These are phyloP conservation scores for Penicillium brevicompactum DNA, from an alignment of 2,329 filamentous ascomycete genomes.

Conservation along the genomic window DNA sequence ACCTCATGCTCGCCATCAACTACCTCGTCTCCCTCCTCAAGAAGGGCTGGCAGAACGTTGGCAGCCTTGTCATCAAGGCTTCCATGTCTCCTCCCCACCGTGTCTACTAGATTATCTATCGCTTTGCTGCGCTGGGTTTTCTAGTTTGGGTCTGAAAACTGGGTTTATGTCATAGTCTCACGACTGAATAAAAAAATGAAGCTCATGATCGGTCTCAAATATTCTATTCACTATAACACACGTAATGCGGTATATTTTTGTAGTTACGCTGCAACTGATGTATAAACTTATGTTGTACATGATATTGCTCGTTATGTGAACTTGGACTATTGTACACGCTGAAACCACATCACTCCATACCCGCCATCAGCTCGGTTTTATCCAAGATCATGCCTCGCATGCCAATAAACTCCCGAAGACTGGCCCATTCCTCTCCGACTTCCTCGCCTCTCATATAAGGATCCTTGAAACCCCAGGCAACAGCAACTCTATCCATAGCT, in stretches of 20 bases:
- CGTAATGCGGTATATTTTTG: slow-evolving; percentile 5
- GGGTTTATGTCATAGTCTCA: slow-evolving; percentile 35
- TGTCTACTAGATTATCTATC: slow-evolving; percentile 73
- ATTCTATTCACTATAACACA: neutral
- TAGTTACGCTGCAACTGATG: too few relatives aligned
- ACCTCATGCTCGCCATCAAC: slow-evolving; percentile 99
- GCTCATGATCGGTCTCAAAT: slow-evolving; percentile 33
- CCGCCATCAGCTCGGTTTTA: slow-evolving; percentile 85
- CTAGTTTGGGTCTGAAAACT: slow-evolving; percentile 25
- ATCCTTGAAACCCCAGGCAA: slow-evolving; percentile 90
- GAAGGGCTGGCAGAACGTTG: slow-evolving; percentile 99
- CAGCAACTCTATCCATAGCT: slow-evolving; percentile 81
- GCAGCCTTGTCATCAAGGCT: slow-evolving; percentile 99
- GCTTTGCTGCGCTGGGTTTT: slow-evolving; percentile 30
- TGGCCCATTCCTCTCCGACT: slow-evolving; percentile 86
- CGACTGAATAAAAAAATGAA: slow-evolving; percentile 37
- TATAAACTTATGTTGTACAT: neutral
- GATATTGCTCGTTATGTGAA: neutral
- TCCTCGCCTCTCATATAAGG: slow-evolving; percentile 80
- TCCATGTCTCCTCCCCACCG: slow-evolving; percentile 99
- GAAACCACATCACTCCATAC: slow-evolving; percentile 66
- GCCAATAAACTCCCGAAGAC: slow-evolving; percentile 78
- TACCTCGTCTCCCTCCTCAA: slow-evolving; percentile 99
- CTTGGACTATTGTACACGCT: slow-evolving; percentile 3
- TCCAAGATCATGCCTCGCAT: slow-evolving; percentile 88